Evolutionary conservation across 441 rosid genomes (phyloP).

Genomic region (Populus trichocarpa): DNA sequence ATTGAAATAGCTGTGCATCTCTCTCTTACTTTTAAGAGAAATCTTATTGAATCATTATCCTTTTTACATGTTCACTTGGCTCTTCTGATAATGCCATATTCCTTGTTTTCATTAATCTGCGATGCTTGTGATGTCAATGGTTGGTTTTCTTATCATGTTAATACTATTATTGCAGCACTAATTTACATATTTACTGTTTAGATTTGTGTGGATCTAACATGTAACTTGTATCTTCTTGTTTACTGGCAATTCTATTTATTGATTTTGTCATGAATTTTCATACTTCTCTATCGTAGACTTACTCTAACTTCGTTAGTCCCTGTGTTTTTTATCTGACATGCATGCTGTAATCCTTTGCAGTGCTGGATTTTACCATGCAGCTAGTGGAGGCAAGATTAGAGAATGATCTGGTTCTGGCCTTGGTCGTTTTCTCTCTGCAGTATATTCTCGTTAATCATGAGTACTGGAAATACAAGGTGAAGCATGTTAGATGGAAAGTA

Average conservation of each 20-base stretch:
- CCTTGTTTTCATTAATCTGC: conserved; percentile 4
- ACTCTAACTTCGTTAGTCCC: background rate
- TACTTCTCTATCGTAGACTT: background rate
- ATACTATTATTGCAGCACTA: background rate
- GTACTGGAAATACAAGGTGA: conserved; percentile 78
- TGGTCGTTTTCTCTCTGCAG: conserved; percentile 74
- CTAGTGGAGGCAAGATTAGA: conserved; percentile 76
- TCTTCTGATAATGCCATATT: background rate
- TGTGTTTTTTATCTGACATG: conserved; percentile 18
- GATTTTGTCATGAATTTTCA: background rate
- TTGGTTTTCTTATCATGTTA: background rate
- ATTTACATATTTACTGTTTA: background rate
- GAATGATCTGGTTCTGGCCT: conserved; percentile 57
- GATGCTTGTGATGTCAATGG: background rate
- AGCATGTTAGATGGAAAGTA: conserved; percentile 73
- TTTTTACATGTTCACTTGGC: background rate
- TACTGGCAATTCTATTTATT: background rate
- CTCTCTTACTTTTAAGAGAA: background rate
- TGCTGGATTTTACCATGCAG: conserved; percentile 75
- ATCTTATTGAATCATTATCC: background rate
- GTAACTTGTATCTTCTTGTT: background rate
- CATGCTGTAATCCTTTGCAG: conserved; percentile 48
- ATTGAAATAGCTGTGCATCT: background rate
- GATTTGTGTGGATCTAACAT: background rate
- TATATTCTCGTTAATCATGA: conserved; percentile 86